A percentile compares a stretch with the other conserved stretches of the same genome.
phyloP scores from a whole-genome alignment of 192 early-diverging fungal species.

The Coemansia sp. region DNA sequence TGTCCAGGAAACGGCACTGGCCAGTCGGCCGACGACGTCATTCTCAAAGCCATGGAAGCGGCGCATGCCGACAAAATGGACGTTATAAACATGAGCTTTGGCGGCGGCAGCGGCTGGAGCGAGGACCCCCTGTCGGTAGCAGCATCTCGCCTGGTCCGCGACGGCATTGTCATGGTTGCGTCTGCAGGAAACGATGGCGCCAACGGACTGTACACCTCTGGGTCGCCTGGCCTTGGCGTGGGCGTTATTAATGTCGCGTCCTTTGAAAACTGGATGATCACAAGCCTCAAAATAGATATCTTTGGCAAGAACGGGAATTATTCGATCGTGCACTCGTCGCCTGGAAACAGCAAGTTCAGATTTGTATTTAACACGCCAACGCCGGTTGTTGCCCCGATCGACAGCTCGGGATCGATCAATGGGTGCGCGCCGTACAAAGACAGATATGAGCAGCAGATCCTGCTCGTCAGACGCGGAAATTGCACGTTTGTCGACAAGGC shows the following conservation, averaged over 20 bases:
- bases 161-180: conserved; percentile 56
- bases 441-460: conserved; percentile 53
- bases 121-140: conserved; percentile 62
- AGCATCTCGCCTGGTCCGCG: conserved; percentile 50
- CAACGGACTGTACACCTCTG: conserved; percentile 60
- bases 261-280: conserved; percentile 48
- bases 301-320: conserved; percentile 34
- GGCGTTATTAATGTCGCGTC: conserved; percentile 59
- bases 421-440: conserved; percentile 54
- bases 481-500: conserved; percentile 69
- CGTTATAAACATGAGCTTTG: conserved; percentile 83
- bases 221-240: conserved; percentile 58
- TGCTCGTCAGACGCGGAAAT: conserved; percentile 64
- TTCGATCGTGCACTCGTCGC: conserved; percentile 47
- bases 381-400: conserved; percentile 46
- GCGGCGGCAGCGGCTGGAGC: conserved; percentile 60
- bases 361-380: conserved; percentile 28
- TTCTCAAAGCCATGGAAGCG: conserved; percentile 70
- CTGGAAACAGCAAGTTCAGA: conserved; percentile 48
- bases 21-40: conserved; percentile 63
- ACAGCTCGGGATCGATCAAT: conserved; percentile 53
- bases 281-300: conserved; percentile 43
- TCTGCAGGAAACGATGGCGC: conserved; percentile 67
- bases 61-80: conserved; percentile 72
- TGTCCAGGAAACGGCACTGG: conserved; percentile 65